These are phyloP conservation scores for Telfairia occidentalis DNA, from an alignment of 331 rosid genomes.

Conservation along the genomic window DNA sequence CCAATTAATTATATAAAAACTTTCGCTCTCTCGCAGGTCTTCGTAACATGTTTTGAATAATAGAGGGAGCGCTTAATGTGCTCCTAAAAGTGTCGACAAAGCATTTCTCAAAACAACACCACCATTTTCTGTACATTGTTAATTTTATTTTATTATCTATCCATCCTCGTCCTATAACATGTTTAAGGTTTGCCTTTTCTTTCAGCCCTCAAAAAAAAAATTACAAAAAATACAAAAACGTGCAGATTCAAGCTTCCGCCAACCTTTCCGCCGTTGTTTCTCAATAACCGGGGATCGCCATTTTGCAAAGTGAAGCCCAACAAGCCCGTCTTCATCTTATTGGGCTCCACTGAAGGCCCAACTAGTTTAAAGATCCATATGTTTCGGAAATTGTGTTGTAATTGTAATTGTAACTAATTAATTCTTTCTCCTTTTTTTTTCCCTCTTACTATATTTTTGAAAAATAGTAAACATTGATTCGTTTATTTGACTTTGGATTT, in stretches of 20 bases:
- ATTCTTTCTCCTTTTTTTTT: no score
- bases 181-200: background rate
- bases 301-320: background rate
- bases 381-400: no score
- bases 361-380: no score
- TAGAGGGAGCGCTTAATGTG: background rate
- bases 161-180: background rate
- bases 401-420: no score
- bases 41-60: background rate
- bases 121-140: background rate
- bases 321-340: background rate
- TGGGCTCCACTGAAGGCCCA: background rate
- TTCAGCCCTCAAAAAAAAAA: background rate
- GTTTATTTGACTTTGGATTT: no score
- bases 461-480: no score
- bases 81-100: conserved; percentile 5
- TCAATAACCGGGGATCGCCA: background rate
- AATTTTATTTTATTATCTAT: background rate
- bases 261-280: background rate
- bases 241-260: background rate
- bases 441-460: no score
- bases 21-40: background rate
- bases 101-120: background rate
- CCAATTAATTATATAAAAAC: background rate
- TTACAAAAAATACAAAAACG: no score